Base-by-base conservation (phyloP, 2,329 filamentous ascomycete species). In the Knufia fluminis region DNA sequence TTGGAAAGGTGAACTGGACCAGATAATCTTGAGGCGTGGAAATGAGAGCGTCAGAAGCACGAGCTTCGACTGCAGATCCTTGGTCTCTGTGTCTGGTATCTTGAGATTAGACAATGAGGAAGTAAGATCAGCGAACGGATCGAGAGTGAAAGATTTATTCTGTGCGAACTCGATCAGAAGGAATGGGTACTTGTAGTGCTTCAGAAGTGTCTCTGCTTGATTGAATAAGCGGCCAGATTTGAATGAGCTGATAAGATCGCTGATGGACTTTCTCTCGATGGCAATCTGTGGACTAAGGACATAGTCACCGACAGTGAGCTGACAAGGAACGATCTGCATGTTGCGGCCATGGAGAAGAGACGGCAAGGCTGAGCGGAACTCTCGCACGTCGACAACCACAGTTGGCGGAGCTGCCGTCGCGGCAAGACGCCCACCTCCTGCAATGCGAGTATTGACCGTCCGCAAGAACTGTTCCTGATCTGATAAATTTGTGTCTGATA, bases 131-230 rank as follows among this genome's bases (percentile, higher is more conserved):
- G 66, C 66, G 52, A 72, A 62, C 0, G 85, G 85, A 65, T 91
- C 92, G 14, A 98, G 81, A 0, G 90, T 97, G 67, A 98, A 98
- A 3, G 87, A 91, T 66, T 94, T 96, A 71, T 94, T 91, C 64
- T 94, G 86, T 64, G 96, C 90, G 65, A 98, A 98, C 67, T 98
- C 92, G 62, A 98, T 97, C 39, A 98, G 79, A 4, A 98, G 80
- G 79, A 97, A 86, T 0, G 89, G 85, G 57, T 70, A 82, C 62
- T 85, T 85, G 77, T 98, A 98, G 69, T 97, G 83, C 64, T 87
- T 81, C 52, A 94, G 84, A 91, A 98, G 97, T 42, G 85, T 82
- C 68, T 97, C 91, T 35, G 85, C 85, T 71, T 98, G 92, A 59
- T 80, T 86, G 71, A 88, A 98, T 12, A 98, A 77, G 1, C 92